Base-by-base conservation (phyloP, 306 rosid species). In the Corylus avellana region DNA sequence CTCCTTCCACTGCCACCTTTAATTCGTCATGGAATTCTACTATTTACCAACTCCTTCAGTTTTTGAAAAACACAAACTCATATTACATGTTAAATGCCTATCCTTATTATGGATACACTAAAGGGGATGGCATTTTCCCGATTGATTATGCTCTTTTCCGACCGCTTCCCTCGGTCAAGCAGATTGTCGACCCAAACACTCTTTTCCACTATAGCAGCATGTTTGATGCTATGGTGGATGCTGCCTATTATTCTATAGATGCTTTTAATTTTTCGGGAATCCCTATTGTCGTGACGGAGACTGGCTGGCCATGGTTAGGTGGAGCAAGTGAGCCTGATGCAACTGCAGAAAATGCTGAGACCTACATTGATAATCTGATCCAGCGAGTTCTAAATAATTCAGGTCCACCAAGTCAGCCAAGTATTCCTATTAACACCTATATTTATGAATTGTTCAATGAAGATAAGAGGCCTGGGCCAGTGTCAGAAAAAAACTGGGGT, bases 221-320 rank as follows among this genome's bases (percentile, higher is more conserved):
- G 97, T 92, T 92, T 85, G 98, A 94, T 83, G 94, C 98, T 22
- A 91, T 91, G 97, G 97, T 92, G 72, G 98, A 94, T 74, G 97
- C 98, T 56, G 77, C 94, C 61, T 94, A 92, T 74, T 92, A 89
- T 81, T 90, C 97, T 5, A 91, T 92, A 4, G 89, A 86, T 0
- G 97, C 88, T 32, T 80, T 93, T 75, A 91, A 89, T 70, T 91
- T 92, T 81, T 76, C 93, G 39, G 79, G 87, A 49, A 92, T 92
- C 80, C 91, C 97, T 0, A 47, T 94, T 66, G 85, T 92, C 73
- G 94, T 94, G 58, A 91, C 97, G 0, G 98, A 92, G 89, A 79
- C 93, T 27, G 98, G 98, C 20, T 94, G 97, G 97, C 97, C 98
- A 3, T 87, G 79, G 81, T 77, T 88, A 75, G 98, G 98, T 54